Evolutionary conservation across 2,329 filamentous ascomycete species (phyloP).

Genomic region (Onygenales sp.): DNA sequence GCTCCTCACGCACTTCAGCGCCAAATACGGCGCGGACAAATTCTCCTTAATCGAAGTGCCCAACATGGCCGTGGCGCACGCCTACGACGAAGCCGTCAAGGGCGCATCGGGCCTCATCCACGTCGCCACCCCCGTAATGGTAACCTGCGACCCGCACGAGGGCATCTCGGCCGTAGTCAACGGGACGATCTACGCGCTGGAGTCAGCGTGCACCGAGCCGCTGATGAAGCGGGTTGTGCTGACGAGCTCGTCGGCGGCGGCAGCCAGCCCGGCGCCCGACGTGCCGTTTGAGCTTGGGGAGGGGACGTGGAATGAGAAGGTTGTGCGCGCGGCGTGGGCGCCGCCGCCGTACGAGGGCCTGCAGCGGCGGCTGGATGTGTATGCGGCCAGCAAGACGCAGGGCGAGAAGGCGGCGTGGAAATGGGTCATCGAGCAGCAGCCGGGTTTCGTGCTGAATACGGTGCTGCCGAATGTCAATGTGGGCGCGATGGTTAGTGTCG

Average conservation of each 20-base stretch:
- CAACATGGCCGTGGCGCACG: constrained; percentile 2
- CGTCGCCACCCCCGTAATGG: neutral
- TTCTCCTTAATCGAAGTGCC: constrained; percentile 2
- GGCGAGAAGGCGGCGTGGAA: constrained; percentile 40
- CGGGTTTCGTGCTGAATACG: constrained; percentile 36
- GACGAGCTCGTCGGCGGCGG: constrained; percentile 32
- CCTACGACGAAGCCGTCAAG: constrained; percentile 2
- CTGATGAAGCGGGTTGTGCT: constrained; percentile 34
- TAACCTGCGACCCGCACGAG: constrained; percentile 1
- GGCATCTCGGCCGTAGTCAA: neutral
- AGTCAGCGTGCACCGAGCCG: neutral
- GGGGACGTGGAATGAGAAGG: constrained; percentile 29
- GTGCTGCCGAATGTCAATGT: constrained; percentile 27
- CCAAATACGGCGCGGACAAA: neutral
- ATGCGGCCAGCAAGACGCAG: constrained; percentile 39
- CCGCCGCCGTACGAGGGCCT: constrained; percentile 20
- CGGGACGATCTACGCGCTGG: neutral
- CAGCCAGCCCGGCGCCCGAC: constrained; percentile 24
- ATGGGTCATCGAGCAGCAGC: constrained; percentile 35
- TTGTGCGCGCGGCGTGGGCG: constrained; percentile 24
- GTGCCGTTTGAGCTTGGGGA: constrained; percentile 25
- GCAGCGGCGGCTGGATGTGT: constrained; percentile 22
- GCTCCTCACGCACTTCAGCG: neutral
- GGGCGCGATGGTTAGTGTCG: constrained; percentile 24
- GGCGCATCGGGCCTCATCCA: constrained; percentile 3